A percentile compares a stretch with the other conserved stretches of the same genome.
Conservation (phyloP, 108 stramenopile genomes). For the Skeletonema potamos region DNA sequence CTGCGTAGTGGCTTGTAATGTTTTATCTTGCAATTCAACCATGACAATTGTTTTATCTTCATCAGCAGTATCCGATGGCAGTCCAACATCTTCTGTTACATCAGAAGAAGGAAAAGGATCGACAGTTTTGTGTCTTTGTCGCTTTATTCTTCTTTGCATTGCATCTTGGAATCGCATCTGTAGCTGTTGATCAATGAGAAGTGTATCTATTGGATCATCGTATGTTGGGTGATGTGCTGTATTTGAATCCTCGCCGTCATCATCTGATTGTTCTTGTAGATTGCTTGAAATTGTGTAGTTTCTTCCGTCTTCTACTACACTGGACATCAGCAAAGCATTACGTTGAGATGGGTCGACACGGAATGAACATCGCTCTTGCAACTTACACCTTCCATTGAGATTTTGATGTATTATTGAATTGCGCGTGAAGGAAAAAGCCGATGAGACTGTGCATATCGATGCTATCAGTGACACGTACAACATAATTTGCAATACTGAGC, state of each 20-base stretch:
- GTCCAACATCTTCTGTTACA: background rate
- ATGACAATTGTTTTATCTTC: background rate
- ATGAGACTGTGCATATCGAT: background rate
- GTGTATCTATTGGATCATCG: too few species aligned
- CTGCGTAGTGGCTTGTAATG: background rate
- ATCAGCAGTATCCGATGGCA: background rate
- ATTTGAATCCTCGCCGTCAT: background rate
- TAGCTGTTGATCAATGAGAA: background rate
- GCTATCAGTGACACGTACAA: background rate
- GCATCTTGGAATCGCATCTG: slow-evolving; percentile 29
- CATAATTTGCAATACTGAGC: background rate
- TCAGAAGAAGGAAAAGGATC: background rate
- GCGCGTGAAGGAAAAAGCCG: background rate
- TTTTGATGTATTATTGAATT: background rate
- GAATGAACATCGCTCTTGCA: background rate
- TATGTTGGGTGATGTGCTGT: background rate
- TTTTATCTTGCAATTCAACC: background rate
- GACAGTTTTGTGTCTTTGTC: background rate
- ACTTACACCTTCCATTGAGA: background rate
- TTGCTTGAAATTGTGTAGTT: background rate
- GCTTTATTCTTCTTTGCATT: slow-evolving; percentile 24
- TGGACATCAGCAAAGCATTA: background rate
- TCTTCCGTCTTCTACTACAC: background rate
- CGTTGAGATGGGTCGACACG: background rate
- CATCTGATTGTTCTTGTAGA: background rate